These are phyloP conservation scores for Takakia lepidozioides DNA, from an alignment of 225 moss, liverwort and hornwort genomes.

Conservation along the genomic window DNA sequence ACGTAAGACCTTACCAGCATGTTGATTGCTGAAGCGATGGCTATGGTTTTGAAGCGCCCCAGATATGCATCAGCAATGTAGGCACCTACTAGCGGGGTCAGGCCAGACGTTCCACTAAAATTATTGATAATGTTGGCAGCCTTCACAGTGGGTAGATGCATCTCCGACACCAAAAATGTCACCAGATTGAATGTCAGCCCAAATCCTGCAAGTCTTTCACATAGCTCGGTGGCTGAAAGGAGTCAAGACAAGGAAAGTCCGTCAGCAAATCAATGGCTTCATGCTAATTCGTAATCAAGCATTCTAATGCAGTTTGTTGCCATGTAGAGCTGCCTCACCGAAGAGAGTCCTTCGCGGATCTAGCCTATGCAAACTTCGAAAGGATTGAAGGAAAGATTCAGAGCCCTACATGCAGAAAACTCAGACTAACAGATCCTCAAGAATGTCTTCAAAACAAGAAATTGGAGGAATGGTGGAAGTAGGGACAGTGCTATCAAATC, in stretches of 20 bases:
- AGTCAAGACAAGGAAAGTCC: no score
- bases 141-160: constrained; percentile 39
- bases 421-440: no score
- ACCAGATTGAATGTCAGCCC: constrained; percentile 42
- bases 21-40: constrained; percentile 28
- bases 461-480: no score
- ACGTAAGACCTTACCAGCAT: constrained; percentile 22
- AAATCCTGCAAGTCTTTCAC: constrained; percentile 39
- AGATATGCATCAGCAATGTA: constrained; percentile 59
- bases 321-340: neutral
- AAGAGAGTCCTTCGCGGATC: neutral
- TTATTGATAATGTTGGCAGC: constrained; percentile 41
- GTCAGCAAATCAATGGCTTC: no score
- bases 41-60: constrained; percentile 41
- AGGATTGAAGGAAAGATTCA: no score
- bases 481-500: no score
- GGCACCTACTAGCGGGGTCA: constrained; percentile 46
- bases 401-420: no score
- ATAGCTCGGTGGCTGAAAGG: constrained; percentile 51
- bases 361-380: no score
- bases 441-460: no score
- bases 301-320: neutral
- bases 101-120: constrained; percentile 36
- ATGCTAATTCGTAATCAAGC: neutral
- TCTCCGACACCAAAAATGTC: constrained; percentile 28